A percentile compares a stretch with the other conserved stretches of the same genome.
Evolutionary conservation across 1,284 basidiomycete genomes (phyloP).

Genomic region (Fistulina hepatica): DNA sequence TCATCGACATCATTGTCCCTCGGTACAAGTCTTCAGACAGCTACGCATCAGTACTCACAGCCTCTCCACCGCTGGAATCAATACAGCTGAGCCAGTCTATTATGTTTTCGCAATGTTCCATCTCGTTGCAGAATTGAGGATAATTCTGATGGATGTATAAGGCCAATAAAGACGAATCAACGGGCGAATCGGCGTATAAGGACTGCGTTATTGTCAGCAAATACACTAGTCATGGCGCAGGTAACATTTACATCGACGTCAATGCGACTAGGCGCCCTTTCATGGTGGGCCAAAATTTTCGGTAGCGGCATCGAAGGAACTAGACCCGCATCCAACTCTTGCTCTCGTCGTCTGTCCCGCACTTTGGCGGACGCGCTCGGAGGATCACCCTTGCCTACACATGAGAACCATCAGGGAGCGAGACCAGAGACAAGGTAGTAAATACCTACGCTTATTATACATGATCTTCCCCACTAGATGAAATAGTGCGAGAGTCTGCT

Average conservation of each 20-base stretch:
- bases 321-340: conserved; percentile 40
- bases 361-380: conserved; percentile 38
- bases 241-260: conserved; percentile 55
- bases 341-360: conserved; percentile 48
- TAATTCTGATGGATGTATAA: conserved; percentile 94
- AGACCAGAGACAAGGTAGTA: not conserved
- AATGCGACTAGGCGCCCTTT: conserved; percentile 66
- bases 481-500: conserved; percentile 82
- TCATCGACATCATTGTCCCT: not conserved
- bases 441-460: conserved; percentile 81
- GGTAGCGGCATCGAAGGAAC: conserved; percentile 45
- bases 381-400: conserved; percentile 61
- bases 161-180: conserved; percentile 82
- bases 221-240: conserved; percentile 1
- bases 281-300: conserved; percentile 42
- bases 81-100: conserved; percentile 75
- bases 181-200: conserved; percentile 78
- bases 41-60: conserved; percentile 35
- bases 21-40: conserved; percentile 7
- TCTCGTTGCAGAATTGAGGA: conserved; percentile 65
- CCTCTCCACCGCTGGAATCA: conserved; percentile 69
- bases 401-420: conserved; percentile 2
- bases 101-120: conserved; percentile 67
- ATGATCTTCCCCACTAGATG: conserved; percentile 90
- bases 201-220: conserved; percentile 29